Evolutionary conservation across 208 protist species (phyloP).

Genomic region (Leishmania lainsoni): DNA sequence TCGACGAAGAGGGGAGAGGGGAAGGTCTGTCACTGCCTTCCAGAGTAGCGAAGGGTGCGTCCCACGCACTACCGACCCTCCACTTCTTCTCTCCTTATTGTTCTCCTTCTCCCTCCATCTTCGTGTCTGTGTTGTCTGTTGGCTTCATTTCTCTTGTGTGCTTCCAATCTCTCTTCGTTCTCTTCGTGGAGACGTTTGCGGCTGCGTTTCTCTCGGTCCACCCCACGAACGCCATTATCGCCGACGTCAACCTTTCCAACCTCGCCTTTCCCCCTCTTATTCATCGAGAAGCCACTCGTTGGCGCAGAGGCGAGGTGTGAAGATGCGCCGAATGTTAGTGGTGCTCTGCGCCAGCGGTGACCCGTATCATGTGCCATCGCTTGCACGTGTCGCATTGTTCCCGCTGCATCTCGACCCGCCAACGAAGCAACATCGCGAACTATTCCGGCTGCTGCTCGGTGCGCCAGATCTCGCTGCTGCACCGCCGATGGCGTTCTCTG

Average conservation of each 20-base stretch:
- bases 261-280: neutral
- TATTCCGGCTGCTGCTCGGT: constrained; percentile 84
- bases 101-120: neutral
- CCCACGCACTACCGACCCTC: neutral
- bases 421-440: constrained; percentile 78
- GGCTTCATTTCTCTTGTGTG: neutral
- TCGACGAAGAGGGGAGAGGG: neutral
- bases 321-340: constrained; percentile 17
- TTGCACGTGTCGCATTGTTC: constrained; percentile 79
- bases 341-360: constrained; percentile 18
- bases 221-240: neutral
- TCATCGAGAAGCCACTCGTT: neutral
- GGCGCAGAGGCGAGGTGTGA: neutral
- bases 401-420: constrained; percentile 89
- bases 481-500: neutral
- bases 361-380: constrained; percentile 34
- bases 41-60: neutral
- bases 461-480: constrained; percentile 23
- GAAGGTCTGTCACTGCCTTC: neutral
- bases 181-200: neutral
- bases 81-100: neutral
- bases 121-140: neutral
- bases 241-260: neutral
- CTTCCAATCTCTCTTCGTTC: neutral
- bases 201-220: neutral